Conservation (phyloP, 1,139 yeast species). For the Pneumocystis canis region DNA sequence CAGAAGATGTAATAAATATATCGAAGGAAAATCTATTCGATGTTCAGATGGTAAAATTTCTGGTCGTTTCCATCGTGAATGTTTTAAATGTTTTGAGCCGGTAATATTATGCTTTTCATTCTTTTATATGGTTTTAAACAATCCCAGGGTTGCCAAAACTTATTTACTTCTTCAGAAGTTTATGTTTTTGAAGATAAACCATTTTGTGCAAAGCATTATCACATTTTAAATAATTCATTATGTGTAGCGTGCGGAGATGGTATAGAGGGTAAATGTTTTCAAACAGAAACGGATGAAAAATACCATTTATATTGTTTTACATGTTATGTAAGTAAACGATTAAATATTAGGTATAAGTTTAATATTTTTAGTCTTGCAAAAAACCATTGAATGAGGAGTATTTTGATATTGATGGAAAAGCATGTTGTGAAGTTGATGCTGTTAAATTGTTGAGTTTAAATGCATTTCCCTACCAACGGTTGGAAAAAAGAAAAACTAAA, state of each 20-base stretch:
- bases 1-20: not conserved
- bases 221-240: not conserved
- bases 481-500: not conserved
- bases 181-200: not conserved
- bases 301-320: not conserved
- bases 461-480: not conserved
- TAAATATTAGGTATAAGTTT: not conserved
- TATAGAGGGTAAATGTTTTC: slow-evolving; percentile 1
- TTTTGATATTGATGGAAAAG: not conserved
- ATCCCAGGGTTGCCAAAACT: not conserved
- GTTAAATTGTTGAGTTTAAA: not conserved
- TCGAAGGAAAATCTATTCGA: not conserved
- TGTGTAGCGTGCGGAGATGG: slow-evolving; percentile 1
- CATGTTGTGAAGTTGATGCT: not conserved
- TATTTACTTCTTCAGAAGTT: not conserved
- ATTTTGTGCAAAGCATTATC: not conserved
- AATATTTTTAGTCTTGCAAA: not conserved
- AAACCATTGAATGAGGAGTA: not conserved
- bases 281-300: not conserved
- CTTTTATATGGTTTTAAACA: not conserved
- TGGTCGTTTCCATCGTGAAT: not conserved
- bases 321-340: not conserved
- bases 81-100: not conserved
- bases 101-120: not conserved
- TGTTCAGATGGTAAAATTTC: slow-evolving; percentile 2